Conservation (phyloP, 1,139 yeast genomes). For the Suhomyces bolitotheri region DNA sequence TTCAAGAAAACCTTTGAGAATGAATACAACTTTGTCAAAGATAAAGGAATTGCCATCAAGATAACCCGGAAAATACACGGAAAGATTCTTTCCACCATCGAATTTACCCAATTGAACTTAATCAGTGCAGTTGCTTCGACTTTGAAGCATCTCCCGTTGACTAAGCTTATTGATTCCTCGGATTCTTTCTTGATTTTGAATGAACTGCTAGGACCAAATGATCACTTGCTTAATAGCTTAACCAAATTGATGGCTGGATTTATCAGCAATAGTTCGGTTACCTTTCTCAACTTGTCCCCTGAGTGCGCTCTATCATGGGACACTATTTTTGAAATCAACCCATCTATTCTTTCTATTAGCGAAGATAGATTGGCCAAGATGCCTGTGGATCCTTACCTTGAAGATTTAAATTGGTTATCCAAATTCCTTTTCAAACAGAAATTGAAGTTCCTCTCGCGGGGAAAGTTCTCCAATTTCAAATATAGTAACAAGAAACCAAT, state of each 20-base stretch:
- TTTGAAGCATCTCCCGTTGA: constrained; percentile 56
- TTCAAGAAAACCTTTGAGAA: constrained; percentile 22
- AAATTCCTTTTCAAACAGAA: constrained; percentile 21
- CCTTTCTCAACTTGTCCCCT: constrained; percentile 14
- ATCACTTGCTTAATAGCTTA: constrained; percentile 27
- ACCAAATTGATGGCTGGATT: constrained; percentile 34
- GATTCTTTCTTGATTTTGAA: constrained; percentile 48
- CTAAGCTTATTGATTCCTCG: constrained; percentile 35
- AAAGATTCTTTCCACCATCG: constrained; percentile 27
- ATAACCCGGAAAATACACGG: constrained; percentile 23
- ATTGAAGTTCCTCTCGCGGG: constrained; percentile 28
- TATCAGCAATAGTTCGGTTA: constrained; percentile 25
- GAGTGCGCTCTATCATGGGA: constrained; percentile 11
- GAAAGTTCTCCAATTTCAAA: constrained; percentile 28
- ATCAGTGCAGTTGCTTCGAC: constrained; percentile 65
- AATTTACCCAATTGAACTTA: constrained; percentile 60
- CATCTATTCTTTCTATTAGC: constrained; percentile 28
- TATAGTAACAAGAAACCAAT: constrained; percentile 5
- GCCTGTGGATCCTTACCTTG: constrained; percentile 9
- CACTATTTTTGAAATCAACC: constrained; percentile 18
- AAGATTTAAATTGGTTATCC: constrained; percentile 16
- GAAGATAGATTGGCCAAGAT: constrained; percentile 15
- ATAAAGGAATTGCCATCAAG: constrained; percentile 41
- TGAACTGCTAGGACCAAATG: constrained; percentile 16
- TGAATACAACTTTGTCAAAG: constrained; percentile 34